Evolutionary conservation across 1,284 basidiomycete genomes (phyloP).

Genomic region (Hypsizygus ulmarius): DNA sequence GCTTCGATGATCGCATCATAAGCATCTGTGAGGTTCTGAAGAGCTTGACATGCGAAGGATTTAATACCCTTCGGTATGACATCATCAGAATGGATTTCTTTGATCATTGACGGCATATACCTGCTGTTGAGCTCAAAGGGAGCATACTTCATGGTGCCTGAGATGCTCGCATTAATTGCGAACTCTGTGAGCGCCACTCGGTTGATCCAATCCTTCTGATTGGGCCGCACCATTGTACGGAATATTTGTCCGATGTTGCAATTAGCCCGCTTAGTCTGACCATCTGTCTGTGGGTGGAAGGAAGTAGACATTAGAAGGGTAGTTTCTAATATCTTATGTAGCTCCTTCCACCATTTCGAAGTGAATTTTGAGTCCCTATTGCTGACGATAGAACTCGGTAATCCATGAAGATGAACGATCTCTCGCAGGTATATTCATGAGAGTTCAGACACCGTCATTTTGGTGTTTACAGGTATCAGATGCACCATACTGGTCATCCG

Average conservation of each 20-base stretch:
- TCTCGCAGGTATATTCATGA: slow-evolving; percentile 27
- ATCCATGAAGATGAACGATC: slow-evolving; percentile 27
- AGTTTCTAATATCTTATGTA: slow-evolving; percentile 30
- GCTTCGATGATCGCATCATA: slow-evolving; percentile 30
- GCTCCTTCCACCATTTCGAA: slow-evolving; percentile 29
- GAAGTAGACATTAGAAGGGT: slow-evolving; percentile 39
- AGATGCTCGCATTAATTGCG: slow-evolving; percentile 30
- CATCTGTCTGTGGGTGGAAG: slow-evolving; percentile 44
- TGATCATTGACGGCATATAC: slow-evolving; percentile 13
- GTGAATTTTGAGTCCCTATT: slow-evolving; percentile 33
- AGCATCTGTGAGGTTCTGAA: slow-evolving; percentile 22
- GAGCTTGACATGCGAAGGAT: slow-evolving; percentile 21
- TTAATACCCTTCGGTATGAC: slow-evolving; percentile 20
- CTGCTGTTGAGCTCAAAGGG: slow-evolving; percentile 38
- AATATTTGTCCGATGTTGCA: slow-evolving; percentile 30
- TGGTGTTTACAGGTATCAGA: slow-evolving; percentile 29
- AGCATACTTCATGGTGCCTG: slow-evolving; percentile 30
- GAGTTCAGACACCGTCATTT: slow-evolving; percentile 26
- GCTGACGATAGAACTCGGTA: slow-evolving; percentile 28
- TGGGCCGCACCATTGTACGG: slow-evolving; percentile 18
- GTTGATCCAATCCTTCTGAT: slow-evolving; percentile 34
- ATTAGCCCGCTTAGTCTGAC: slow-evolving; percentile 31
- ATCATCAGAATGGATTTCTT: slow-evolving; percentile 4
- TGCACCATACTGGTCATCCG: slow-evolving; percentile 34
- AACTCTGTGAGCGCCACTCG: slow-evolving; percentile 32